These are phyloP conservation scores for Phymatotrichopsis omnivora DNA, from an alignment of 2,329 filamentous ascomycete species.

Conservation along the genomic window DNA sequence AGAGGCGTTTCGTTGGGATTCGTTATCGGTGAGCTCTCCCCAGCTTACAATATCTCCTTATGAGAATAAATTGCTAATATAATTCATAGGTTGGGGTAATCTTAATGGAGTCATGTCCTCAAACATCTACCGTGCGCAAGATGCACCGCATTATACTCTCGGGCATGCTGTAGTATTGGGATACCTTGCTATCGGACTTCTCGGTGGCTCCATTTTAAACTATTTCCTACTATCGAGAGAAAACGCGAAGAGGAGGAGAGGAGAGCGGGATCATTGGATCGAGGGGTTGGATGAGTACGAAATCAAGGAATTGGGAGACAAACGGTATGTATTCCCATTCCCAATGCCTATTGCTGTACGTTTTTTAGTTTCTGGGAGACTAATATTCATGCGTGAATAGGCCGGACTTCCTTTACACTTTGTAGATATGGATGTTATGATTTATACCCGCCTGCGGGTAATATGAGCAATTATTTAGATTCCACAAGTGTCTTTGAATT, in stretches of 20 bases:
- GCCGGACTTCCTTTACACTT: constrained; percentile 61
- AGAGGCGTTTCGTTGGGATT: constrained; percentile 77
- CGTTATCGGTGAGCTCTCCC: constrained; percentile 50
- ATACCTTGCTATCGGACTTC: constrained; percentile 59
- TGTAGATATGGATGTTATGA: constrained; percentile 40
- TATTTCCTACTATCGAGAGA: constrained; percentile 52
- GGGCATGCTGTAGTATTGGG: constrained; percentile 68
- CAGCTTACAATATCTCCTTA: constrained; percentile 14
- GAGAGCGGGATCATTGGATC: constrained; percentile 54
- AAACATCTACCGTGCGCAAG: constrained; percentile 60
- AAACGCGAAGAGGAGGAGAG: constrained; percentile 55
- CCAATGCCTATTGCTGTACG: neutral
- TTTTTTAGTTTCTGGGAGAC: neutral
- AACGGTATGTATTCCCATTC: constrained; percentile 29
- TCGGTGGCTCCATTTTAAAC: constrained; percentile 59
- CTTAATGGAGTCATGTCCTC: constrained; percentile 68
- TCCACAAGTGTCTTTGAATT: too few species aligned
- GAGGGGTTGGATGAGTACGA: constrained; percentile 54
- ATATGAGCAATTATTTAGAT: too few species aligned
- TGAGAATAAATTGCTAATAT: constrained; percentile 5
- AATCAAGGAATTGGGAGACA: constrained; percentile 58
- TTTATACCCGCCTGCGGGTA: too few species aligned
- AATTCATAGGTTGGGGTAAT: constrained; percentile 60
- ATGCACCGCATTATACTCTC: constrained; percentile 53
- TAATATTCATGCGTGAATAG: constrained; percentile 32